Evolutionary conservation across 805 yeast species (phyloP), one percentile per base, ranked within the genome.

Genomic region (Saitoella complicata): DNA sequence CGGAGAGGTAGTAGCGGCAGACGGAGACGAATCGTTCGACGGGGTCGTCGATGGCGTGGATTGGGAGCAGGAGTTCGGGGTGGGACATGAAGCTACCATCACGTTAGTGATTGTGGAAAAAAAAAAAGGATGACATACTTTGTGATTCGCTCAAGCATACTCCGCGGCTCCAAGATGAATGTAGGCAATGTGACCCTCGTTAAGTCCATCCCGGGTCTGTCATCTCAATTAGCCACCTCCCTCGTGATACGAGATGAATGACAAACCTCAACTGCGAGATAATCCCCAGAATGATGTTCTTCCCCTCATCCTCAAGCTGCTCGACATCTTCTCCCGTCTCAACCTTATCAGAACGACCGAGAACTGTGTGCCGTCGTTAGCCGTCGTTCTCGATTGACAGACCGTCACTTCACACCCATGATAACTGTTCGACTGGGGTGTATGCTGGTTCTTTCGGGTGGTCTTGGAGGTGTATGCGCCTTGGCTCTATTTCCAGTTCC

Each of bases 101-200:
- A 6, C 7, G 30, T 2, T 9, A 41, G 13, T 10, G 33, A 10
- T 30, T 12, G 9, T 9, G 4, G n/a, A 31, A 6, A 10, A 2
- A 32, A 9, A 3, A 11, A 1, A 7, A 21, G 4, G 21, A 21
- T 79, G 47, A 83, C 71, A 58, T 77, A 82, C 60, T 91, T 91
- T 3, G 96, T 82, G 53, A 91, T 84, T 58, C 98, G 75, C 61
- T 91, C 98, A 45, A 91, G 67, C 97, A 91, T 87, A 1, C 94
- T 82, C 64, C 87, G 91, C 59, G 93, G 80, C 62, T 91, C 98
- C 44, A 91, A 68, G 42, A 91, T 86, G 55, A 91, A 91, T 0
- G 98, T 91, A 4, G 98, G 98, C 43, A 91, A 68, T 0, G 98
- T 88, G 51, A 91, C 88, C 55, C 88, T 72, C 0, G 95, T 71